phyloP scores from a whole-genome alignment of 352 stramenopile genomes.

The Aphanomyces euteiches region DNA sequence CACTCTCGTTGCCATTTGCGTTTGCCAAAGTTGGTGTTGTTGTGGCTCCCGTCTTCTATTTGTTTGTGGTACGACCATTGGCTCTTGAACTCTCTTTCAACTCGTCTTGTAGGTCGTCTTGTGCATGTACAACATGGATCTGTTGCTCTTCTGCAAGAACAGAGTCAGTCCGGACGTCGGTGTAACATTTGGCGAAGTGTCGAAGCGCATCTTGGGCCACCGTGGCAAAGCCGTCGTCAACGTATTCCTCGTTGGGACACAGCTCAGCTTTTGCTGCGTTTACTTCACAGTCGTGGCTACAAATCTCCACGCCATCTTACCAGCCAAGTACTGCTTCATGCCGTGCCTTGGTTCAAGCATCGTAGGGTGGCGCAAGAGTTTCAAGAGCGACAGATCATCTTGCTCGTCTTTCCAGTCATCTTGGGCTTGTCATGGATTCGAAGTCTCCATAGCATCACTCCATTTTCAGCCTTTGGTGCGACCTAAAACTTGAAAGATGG shows the following conservation, averaged over 20 bases:
- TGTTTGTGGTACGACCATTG: slow-evolving; percentile 43
- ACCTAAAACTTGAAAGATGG: background rate
- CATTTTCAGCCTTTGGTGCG: slow-evolving; percentile 64
- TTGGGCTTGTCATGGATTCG: slow-evolving; percentile 73
- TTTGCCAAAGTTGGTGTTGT: slow-evolving; percentile 74
- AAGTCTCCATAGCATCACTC: slow-evolving; percentile 66
- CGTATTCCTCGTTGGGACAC: slow-evolving; percentile 71
- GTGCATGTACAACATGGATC: slow-evolving; percentile 81
- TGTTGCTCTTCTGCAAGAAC: slow-evolving; percentile 66
- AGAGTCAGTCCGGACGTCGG: slow-evolving; percentile 46
- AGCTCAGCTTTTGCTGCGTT: slow-evolving; percentile 78
- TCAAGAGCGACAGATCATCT: slow-evolving; percentile 72
- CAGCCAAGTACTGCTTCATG: slow-evolving; percentile 30
- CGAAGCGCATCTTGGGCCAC: slow-evolving; percentile 50
- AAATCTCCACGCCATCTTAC: slow-evolving; percentile 73
- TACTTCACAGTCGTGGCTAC: slow-evolving; percentile 84
- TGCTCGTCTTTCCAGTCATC: slow-evolving; percentile 65
- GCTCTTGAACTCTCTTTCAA: background rate
- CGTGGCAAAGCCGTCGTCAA: slow-evolving; percentile 68
- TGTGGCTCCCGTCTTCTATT: slow-evolving; percentile 55
- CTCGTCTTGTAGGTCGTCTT: slow-evolving; percentile 45
- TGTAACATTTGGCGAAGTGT: slow-evolving; percentile 76
- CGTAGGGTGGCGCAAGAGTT: slow-evolving; percentile 50
- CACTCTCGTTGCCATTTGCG: slow-evolving; percentile 71
- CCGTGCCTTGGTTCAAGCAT: slow-evolving; percentile 2